A percentile compares a stretch with the other conserved stretches of the same genome.
These are phyloP conservation scores for Calonectria naviculata DNA, from an alignment of 2,329 filamentous ascomycete species.

Conservation along the genomic window DNA sequence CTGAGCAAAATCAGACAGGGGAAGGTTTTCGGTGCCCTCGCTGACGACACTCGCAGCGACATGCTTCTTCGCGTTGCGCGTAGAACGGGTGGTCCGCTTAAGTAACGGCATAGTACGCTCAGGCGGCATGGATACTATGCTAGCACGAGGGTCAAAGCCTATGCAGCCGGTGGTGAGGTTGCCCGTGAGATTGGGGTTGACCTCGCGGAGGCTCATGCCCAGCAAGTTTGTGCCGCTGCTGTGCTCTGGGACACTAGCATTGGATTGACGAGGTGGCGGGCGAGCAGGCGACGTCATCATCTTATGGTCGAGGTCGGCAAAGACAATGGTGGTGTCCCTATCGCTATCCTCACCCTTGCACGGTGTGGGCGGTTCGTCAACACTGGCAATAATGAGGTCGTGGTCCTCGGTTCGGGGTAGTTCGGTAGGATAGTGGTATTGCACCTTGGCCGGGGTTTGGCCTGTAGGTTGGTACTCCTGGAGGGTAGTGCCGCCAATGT, in stretches of 20 bases:
- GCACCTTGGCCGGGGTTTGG: conserved; percentile 82
- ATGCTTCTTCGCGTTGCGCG: conserved; percentile 48
- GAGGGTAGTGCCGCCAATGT: conserved; percentile 73
- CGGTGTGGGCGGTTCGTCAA: conserved; percentile 46
- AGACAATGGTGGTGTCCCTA: conserved; percentile 53
- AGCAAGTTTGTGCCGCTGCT: conserved; percentile 43
- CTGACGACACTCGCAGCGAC: conserved; percentile 39
- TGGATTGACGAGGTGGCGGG: conserved; percentile 44
- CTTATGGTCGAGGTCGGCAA: conserved; percentile 50
- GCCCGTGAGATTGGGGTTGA: conserved; percentile 63
- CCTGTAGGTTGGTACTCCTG: conserved; percentile 89
- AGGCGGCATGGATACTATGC: conserved; percentile 53
- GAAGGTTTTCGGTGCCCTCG: conserved; percentile 65
- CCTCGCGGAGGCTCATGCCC: conserved; percentile 63
- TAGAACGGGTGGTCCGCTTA: conserved; percentile 56
- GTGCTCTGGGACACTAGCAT: conserved; percentile 39
- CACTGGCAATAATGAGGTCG: conserved; percentile 55
- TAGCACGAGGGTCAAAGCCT: conserved; percentile 56
- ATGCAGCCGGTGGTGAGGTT: conserved; percentile 51
- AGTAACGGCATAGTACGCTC: conserved; percentile 59
- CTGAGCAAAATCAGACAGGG: conserved; percentile 56
- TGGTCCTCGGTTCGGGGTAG: conserved; percentile 78
- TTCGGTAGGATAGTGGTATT: conserved; percentile 83
- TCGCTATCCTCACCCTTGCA: conserved; percentile 42
- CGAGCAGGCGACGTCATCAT: conserved; percentile 45